Percentiles rank a stretch among this genome's conserved stretches.
These are phyloP conservation scores for Diutina siamensis DNA, from an alignment of 1,139 yeast species.

Conservation along the genomic window DNA sequence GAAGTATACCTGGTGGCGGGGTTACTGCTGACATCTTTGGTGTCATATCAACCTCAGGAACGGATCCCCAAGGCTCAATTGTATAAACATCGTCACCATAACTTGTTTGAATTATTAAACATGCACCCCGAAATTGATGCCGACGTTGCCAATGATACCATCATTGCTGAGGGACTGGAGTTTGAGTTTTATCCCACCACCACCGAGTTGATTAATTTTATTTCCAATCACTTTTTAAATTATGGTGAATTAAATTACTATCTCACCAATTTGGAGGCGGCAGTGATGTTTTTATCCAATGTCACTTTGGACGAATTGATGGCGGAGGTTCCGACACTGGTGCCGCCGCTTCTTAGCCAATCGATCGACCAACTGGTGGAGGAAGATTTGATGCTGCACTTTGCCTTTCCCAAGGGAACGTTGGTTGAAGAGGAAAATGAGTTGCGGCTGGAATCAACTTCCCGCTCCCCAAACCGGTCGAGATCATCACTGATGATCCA, in stretches of 20 bases:
- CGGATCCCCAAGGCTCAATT: neutral
- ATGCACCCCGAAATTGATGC: constrained; percentile 11
- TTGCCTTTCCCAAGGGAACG: constrained; percentile 20
- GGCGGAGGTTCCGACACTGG: neutral
- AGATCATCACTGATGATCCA: constrained; percentile 30
- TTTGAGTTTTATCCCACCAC: constrained; percentile 17
- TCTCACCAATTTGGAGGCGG: constrained; percentile 34
- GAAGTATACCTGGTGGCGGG: constrained; percentile 12
- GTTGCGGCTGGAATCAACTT: neutral
- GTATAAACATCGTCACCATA: constrained; percentile 8
- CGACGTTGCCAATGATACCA: constrained; percentile 7
- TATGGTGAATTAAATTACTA: constrained; percentile 30
- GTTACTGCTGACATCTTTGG: constrained; percentile 6
- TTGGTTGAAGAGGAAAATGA: constrained; percentile 14
- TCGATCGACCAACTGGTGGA: constrained; percentile 14
- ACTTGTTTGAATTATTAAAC: constrained; percentile 24
- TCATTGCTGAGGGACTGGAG: constrained; percentile 8
- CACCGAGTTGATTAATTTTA: constrained; percentile 18
- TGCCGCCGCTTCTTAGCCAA: constrained; percentile 6
- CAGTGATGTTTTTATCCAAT: constrained; percentile 26
- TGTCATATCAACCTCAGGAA: constrained; percentile 15
- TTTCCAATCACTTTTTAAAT: constrained; percentile 22
- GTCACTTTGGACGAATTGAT: constrained; percentile 24
- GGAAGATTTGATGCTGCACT: constrained; percentile 13
- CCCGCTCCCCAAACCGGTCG: constrained; percentile 14